Percentiles rank a stretch among this genome's conserved stretches.
phyloP scores from a whole-genome alignment of 768 basidiomycete genomes.

The Suillus tomentosus region DNA sequence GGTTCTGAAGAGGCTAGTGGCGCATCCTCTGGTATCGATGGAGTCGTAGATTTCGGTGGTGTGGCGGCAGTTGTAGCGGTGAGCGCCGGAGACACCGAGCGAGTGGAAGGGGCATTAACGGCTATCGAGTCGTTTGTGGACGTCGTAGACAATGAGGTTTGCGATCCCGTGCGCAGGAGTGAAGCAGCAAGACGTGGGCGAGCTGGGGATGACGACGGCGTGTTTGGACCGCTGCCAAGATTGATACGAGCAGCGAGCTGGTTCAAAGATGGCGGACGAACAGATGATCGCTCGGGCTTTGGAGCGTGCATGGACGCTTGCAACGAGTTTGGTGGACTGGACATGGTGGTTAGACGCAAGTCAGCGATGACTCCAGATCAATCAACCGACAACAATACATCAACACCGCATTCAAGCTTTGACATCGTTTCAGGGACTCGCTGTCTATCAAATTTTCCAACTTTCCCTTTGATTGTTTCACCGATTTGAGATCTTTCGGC shows the following conservation, averaged over 20 bases:
- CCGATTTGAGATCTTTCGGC: not conserved
- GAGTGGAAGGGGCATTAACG: slow-evolving; percentile 67
- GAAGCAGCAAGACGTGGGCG: slow-evolving; percentile 79
- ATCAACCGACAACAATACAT: slow-evolving; percentile 7
- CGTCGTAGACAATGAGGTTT: slow-evolving; percentile 52
- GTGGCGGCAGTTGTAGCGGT: slow-evolving; percentile 45
- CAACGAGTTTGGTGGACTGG: slow-evolving; percentile 34
- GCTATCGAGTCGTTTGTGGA: slow-evolving; percentile 58
- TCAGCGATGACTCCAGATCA: slow-evolving; percentile 4
- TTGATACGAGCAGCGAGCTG: slow-evolving; percentile 81
- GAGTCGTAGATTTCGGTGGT: slow-evolving; percentile 43
- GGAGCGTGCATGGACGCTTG: slow-evolving; percentile 36
- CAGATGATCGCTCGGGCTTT: slow-evolving; percentile 39
- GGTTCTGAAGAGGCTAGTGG: slow-evolving; percentile 38
- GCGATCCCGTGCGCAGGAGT: slow-evolving; percentile 62
- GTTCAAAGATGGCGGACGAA: slow-evolving; percentile 72
- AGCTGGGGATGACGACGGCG: slow-evolving; percentile 28
- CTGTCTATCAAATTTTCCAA: not conserved
- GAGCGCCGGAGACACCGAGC: slow-evolving; percentile 66
- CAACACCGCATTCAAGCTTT: slow-evolving; percentile 1
- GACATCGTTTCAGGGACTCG: slow-evolving; percentile 4
- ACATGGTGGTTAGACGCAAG: slow-evolving; percentile 25
- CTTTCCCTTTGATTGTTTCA: not conserved
- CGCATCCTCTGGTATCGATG: slow-evolving; percentile 39
- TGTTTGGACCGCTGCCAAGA: slow-evolving; percentile 35